Percentiles rank a stretch among this genome's conserved stretches.
These are phyloP conservation scores for Jamesozyma spencerorum DNA, from an alignment of 805 yeast species.

Conservation along the genomic window DNA sequence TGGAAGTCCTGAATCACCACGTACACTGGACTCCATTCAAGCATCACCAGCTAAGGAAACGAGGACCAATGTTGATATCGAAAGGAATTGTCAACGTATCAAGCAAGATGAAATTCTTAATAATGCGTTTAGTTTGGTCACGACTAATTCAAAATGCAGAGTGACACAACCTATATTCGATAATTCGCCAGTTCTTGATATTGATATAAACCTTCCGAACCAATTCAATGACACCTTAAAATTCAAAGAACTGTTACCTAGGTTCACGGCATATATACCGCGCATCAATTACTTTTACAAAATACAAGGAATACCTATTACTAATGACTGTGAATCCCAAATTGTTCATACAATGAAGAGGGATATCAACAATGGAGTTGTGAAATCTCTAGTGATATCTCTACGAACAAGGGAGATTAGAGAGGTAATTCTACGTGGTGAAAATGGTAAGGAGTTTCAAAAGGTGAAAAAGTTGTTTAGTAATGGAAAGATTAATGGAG, in stretches of 20 bases:
- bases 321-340: slow-evolving; percentile 41
- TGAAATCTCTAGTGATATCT: slow-evolving; percentile 27
- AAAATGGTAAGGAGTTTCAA: slow-evolving; percentile 10
- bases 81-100: slow-evolving; percentile 23
- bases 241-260: slow-evolving; percentile 20
- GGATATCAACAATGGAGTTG: slow-evolving; percentile 30
- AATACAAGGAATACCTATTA: slow-evolving; percentile 45
- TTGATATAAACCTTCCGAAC: slow-evolving; percentile 12
- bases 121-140: slow-evolving; percentile 19
- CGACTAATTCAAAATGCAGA: slow-evolving; percentile 2
- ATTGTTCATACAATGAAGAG: slow-evolving; percentile 44
- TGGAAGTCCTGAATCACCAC: slow-evolving; percentile 24
- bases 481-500: slow-evolving; percentile 12
- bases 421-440: slow-evolving; percentile 26
- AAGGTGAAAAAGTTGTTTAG: slow-evolving; percentile 22
- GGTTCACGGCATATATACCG: slow-evolving; percentile 22
- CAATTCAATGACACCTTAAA: slow-evolving; percentile 7
- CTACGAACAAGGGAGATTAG: slow-evolving; percentile 32
- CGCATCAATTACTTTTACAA: slow-evolving; percentile 30
- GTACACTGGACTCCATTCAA: slow-evolving; percentile 1
- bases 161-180: slow-evolving; percentile 11
- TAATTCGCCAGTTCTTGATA: slow-evolving; percentile 23
- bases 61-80: slow-evolving; percentile 11
- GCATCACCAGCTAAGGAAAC: slow-evolving; percentile 5
- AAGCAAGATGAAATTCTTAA: slow-evolving; percentile 23